Base-by-base conservation (phyloP, 306 rosid genomes). In the Ammopiptanthus mongolicus region DNA sequence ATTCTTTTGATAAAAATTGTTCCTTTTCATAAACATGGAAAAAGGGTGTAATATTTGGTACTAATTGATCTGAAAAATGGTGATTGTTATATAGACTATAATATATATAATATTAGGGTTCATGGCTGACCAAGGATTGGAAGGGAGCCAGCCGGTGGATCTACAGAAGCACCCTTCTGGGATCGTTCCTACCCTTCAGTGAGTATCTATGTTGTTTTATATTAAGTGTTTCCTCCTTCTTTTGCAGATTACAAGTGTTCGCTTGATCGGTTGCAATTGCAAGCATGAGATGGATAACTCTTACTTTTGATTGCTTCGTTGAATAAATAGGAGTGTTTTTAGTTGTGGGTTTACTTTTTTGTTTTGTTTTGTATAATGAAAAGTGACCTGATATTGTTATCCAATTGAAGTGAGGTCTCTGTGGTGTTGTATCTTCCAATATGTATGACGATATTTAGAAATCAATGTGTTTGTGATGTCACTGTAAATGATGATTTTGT, bases 171-270 rank as follows among this genome's bases (percentile, higher is more conserved):
- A 95, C 64, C 98, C 97, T 86, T 91, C 97, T 75, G 97, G 97
- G 78, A 95, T 91, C 22, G 92, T 95, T 36, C 98, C 98, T 36
- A 95, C 95, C 71, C 93, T 95, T 6, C 98, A 90, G 98, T 95
- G 92, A 90, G 98, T 91, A 72, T 29, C 51, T 18, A n/a, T 4
- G 33, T 33, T 44, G 4, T 60, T 8, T 7, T 4, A 4, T 51
- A 28, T 39, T 11, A 18, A 33, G 44, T 62, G n/a, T 21, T 76
- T 50, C 23, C 36, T 64, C 15, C n/a, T 25, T 25, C 29, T 61
- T 63, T 5, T 5, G 14, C 36, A 33, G 47, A 50, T 31, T 12
- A 15, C 14, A 25, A 19, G 36, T 57, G 29, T 41, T 33, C 18
- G 10, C 61, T 17, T 68, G 42, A 61, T 74, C 21, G 41, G 51